Percentiles rank a stretch among this genome's conserved stretches.
Conservation (phyloP, 2,329 filamentous ascomycete genomes). For the Aureobasidium vineae region DNA sequence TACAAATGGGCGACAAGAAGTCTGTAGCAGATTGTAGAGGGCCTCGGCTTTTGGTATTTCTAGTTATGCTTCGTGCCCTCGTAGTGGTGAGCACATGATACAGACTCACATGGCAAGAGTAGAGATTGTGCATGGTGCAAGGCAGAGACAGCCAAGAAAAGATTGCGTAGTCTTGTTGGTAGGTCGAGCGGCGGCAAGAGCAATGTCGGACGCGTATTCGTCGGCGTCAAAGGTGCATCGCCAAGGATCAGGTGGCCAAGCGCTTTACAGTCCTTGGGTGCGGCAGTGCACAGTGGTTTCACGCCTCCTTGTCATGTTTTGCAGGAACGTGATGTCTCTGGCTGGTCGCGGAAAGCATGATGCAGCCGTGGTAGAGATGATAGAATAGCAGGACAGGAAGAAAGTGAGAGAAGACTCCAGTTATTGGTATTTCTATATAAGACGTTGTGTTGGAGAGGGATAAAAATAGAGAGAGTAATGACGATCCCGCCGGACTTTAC, state of each 20-base stretch:
- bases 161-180: conserved; percentile 20
- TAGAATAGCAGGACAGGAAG: background rate
- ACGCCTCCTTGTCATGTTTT: background rate
- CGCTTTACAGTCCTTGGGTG: background rate
- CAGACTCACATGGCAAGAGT: background rate
- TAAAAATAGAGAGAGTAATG: background rate
- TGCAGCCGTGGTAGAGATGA: background rate
- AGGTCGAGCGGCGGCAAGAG: background rate
- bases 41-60: background rate
- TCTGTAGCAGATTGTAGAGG: too few species aligned
- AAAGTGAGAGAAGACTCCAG: background rate
- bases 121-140: too few species aligned
- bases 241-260: conserved; percentile 4
- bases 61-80: too few species aligned
- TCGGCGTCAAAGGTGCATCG: background rate
- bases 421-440: background rate
- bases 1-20: too few species aligned
- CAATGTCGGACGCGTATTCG: conserved; percentile 3
- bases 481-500: background rate
- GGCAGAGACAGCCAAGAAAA: background rate
- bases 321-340: background rate
- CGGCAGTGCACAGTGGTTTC: background rate
- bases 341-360: background rate
- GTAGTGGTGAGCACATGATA: background rate
- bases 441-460: background rate